Conservation (phyloP, 139 green algal species). For the Desmodesmus armatus region DNA sequence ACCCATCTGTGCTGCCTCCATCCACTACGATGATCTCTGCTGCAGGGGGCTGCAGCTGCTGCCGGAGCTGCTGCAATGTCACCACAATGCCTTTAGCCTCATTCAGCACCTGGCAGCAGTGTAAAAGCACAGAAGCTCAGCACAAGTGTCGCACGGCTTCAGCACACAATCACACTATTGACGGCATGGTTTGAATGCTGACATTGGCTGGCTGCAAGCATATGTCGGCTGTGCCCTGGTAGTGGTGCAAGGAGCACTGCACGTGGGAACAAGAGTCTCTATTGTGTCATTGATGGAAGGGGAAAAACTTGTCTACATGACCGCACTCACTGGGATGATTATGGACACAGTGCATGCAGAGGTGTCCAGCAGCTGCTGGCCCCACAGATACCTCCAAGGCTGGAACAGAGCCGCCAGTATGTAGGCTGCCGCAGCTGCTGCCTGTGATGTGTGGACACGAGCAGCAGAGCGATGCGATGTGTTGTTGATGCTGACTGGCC, state of each 20-base stretch:
- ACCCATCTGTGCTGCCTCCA: slow-evolving; percentile 68
- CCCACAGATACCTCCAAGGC: background rate
- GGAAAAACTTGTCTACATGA: too few species aligned
- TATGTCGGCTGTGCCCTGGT: too few species aligned
- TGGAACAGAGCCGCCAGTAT: slow-evolving; percentile 5
- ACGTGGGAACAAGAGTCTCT: too few species aligned
- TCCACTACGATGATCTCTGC: slow-evolving; percentile 87
- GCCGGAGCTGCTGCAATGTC: slow-evolving; percentile 56
- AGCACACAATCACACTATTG: too few species aligned
- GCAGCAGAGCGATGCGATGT: background rate
- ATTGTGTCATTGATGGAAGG: too few species aligned
- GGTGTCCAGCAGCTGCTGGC: background rate
- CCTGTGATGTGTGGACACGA: background rate
- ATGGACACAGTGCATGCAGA: slow-evolving; percentile 12
- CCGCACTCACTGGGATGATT: slow-evolving; percentile 46
- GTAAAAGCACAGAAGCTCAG: too few species aligned
- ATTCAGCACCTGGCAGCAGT: slow-evolving; percentile 66
- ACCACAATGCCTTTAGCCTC: slow-evolving; percentile 62
- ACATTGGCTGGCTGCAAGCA: too few species aligned
- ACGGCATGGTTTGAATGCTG: too few species aligned
- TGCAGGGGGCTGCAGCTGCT: slow-evolving; percentile 54
- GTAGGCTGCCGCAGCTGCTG: background rate
- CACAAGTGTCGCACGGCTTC: too few species aligned
- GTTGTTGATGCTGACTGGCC: too few species aligned
- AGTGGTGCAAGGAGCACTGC: too few species aligned